Conservation (phyloP, 2,329 filamentous ascomycete species). For the Niveomyces coronatus region DNA sequence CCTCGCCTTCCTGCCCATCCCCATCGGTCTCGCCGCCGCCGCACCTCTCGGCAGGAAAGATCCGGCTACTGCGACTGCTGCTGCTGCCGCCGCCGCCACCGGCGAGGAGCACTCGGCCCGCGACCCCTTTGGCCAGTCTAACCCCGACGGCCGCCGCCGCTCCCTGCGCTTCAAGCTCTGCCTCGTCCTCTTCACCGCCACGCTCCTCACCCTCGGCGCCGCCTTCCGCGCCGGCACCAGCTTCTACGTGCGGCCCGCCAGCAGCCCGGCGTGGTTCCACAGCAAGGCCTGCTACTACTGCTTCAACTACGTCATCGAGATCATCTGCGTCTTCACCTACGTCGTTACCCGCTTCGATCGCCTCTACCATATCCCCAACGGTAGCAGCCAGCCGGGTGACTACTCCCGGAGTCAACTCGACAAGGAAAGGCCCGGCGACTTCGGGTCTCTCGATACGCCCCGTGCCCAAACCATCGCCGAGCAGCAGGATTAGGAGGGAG, state of each 20-base stretch:
- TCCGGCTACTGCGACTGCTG: no score
- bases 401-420: constrained; percentile 27
- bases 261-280: constrained; percentile 58
- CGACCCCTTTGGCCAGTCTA: constrained; percentile 49
- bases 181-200: constrained; percentile 48
- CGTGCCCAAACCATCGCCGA: constrained; percentile 13
- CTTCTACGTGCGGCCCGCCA: constrained; percentile 40
- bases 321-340: constrained; percentile 59
- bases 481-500: constrained; percentile 12
- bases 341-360: constrained; percentile 59
- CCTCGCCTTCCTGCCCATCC: constrained; percentile 56
- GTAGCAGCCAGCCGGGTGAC: constrained; percentile 48
- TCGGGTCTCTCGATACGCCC: constrained; percentile 17
- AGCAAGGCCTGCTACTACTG: constrained; percentile 65
- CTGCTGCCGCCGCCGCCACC: constrained; percentile 38
- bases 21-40: constrained; percentile 25
- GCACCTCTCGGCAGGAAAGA: no score
- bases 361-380: constrained; percentile 66
- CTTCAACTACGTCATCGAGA: constrained; percentile 68
- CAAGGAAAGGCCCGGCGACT: constrained; percentile 12
- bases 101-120: constrained; percentile 35
- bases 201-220: constrained; percentile 57
- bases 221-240: constrained; percentile 53
- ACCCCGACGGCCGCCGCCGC: constrained; percentile 48
- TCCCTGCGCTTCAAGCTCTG: constrained; percentile 52